Conservation (phyloP, 352 stramenopile genomes). For the Globisporangium paroecandrum region DNA sequence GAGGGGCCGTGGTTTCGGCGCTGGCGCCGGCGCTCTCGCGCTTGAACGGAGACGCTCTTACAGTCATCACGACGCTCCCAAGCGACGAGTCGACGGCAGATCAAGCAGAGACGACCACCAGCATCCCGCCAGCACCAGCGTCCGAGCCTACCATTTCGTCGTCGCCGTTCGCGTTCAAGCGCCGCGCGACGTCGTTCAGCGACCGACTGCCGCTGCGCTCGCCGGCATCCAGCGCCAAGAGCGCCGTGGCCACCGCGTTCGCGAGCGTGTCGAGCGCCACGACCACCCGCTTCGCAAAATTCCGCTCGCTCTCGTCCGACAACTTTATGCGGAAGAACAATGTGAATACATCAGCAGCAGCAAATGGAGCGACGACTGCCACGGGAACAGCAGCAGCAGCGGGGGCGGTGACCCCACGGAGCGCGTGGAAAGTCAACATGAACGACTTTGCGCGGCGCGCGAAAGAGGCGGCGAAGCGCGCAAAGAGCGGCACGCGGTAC, state of each 20-base stretch:
- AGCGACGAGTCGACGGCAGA: neutral
- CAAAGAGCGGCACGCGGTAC: conserved; percentile 13
- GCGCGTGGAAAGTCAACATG: conserved; percentile 28
- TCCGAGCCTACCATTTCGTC: neutral
- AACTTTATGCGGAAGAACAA: conserved; percentile 31
- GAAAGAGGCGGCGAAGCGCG: conserved; percentile 4
- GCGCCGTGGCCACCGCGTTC: conserved; percentile 39
- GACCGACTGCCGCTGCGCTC: conserved; percentile 36
- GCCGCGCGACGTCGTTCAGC: conserved; percentile 48
- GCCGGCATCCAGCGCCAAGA: conserved; percentile 19
- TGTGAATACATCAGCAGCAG: neutral
- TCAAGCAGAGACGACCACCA: neutral
- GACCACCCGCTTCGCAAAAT: conserved; percentile 36
- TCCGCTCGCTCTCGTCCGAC: conserved; percentile 37
- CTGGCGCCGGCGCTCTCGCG: neutral
- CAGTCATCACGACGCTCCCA: neutral
- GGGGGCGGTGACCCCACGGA: neutral
- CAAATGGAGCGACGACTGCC: neutral
- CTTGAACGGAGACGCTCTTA: neutral
- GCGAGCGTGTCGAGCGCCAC: conserved; percentile 36
- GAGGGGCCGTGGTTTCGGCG: neutral
- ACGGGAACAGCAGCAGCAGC: neutral
- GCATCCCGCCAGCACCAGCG: neutral
- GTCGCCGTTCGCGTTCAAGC: conserved; percentile 31
- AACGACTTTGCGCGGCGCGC: conserved; percentile 18